Evolutionary conservation across 179 eudicot genomes (phyloP), one percentile per base, ranked within the genome.

Genomic region (Spinacia oleracea): DNA sequence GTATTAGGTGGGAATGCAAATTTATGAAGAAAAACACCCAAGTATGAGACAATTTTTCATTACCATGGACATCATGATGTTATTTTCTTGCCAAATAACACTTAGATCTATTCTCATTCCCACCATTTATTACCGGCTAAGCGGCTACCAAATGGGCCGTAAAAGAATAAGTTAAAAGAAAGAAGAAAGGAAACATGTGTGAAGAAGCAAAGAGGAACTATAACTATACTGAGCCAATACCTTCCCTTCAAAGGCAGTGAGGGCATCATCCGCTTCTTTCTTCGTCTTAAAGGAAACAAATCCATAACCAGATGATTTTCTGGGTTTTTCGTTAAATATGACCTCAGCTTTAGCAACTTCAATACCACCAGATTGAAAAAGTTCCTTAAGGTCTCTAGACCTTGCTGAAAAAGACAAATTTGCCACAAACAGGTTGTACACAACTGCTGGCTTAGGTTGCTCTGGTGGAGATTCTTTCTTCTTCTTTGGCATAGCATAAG

Each of bases 221-320:
- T 9, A 9, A 8, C 27, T 27, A 48, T n/a, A 45, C 40, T 38
- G 16, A 35, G 64, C 7, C 7, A 59, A 84, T 91, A 93, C 97
- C 96, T 93, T 90, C 55, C 91, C 92, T 48, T 90, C 83, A 75
- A 87, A 93, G 58, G 75, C 72, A 35, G 74, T 66, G 51, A 92
- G 89, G 40, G 89, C 97, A 53, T 89, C 92, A 48, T 90, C 97
- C 7, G 95, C 92, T 82, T 92, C 97, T 66, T 77, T 81, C 85
- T 89, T 87, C 9, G 90, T 83, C 80, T 87, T 83, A 77, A 92
- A 92, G 53, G 94, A 89, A 67, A 90, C 92, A 83, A 90, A 93
- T 72, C 98, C 98, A 87, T 93, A 93, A 9, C 98, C 98, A 56
- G 92, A 80, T 3, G 98, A 82, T 69, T 80, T 84, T 69, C 93